Evolutionary conservation across 805 yeast species (phyloP).

Genomic region (Saccharomycopsis microspora): DNA sequence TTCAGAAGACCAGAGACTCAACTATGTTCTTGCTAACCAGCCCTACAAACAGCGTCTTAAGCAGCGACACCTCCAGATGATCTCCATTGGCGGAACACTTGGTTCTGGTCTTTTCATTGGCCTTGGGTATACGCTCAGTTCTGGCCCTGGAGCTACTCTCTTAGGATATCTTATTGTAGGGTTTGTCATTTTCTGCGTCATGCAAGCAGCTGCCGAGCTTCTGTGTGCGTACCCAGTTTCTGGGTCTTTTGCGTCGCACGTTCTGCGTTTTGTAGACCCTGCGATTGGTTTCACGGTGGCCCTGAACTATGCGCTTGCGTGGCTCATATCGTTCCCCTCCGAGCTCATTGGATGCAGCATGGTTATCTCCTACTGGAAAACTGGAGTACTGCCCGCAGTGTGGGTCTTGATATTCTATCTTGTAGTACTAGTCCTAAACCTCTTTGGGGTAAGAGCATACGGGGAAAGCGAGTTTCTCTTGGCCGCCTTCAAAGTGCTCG

Average conservation of each 20-base stretch:
- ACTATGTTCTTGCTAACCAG: constrained; percentile 25
- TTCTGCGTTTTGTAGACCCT: constrained; percentile 43
- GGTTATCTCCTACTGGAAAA: constrained; percentile 38
- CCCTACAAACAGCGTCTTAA: constrained; percentile 46
- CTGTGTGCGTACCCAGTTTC: constrained; percentile 47
- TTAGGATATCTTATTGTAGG: constrained; percentile 21
- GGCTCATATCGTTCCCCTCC: constrained; percentile 39
- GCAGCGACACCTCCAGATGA: constrained; percentile 22
- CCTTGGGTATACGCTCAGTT: constrained; percentile 42
- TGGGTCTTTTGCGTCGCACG: constrained; percentile 52
- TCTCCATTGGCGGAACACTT: constrained; percentile 53
- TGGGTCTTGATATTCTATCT: constrained; percentile 40
- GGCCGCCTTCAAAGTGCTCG: constrained; percentile 35
- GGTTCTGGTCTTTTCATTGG: constrained; percentile 68
- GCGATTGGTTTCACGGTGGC: constrained; percentile 56
- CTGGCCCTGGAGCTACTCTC: constrained; percentile 29
- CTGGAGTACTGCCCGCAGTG: constrained; percentile 32
- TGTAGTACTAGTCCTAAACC: constrained; percentile 34
- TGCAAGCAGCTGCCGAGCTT: constrained; percentile 20
- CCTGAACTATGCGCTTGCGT: constrained; percentile 43
- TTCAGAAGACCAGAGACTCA: constrained; percentile 19
- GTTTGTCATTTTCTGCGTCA: constrained; percentile 21
- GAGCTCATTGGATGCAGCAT: constrained; percentile 44
- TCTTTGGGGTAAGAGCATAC: constrained; percentile 43
- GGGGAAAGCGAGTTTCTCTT: constrained; percentile 43